These are phyloP conservation scores for Leptomonas pyrrhocoris DNA, from an alignment of 208 protist genomes.

Conservation along the genomic window DNA sequence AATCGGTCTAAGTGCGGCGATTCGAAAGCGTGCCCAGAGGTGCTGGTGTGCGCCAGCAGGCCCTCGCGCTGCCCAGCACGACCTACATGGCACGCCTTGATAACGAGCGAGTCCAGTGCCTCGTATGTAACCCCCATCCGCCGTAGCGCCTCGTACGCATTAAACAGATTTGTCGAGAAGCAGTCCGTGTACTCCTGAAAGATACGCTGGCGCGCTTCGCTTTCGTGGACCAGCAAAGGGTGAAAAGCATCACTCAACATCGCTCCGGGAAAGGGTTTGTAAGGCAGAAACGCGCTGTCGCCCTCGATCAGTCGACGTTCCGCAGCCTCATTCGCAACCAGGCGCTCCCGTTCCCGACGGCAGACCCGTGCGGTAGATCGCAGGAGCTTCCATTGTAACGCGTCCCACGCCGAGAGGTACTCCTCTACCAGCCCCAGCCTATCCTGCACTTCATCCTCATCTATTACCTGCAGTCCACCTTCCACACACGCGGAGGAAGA, in stretches of 20 bases:
- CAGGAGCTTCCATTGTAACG: conserved; percentile 20
- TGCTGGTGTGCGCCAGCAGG: conserved; percentile 22
- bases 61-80: conserved; percentile 24
- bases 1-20: not conserved
- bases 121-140: conserved; percentile 24
- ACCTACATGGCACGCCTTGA: conserved; percentile 36
- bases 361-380: conserved; percentile 4
- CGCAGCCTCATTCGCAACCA: conserved; percentile 49
- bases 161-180: conserved; percentile 3
- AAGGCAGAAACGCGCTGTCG: conserved; percentile 35
- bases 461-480: not conserved
- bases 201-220: not conserved
- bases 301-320: conserved; percentile 64
- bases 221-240: conserved; percentile 22
- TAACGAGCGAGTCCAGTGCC: conserved; percentile 29
- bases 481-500: not conserved
- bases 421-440: conserved; percentile 50
- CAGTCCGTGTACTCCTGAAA: not conserved
- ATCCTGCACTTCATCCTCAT: conserved; percentile 35
- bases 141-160: conserved; percentile 18
- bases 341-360: conserved; percentile 3
- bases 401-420: conserved; percentile 32
- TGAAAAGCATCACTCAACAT: conserved; percentile 8
- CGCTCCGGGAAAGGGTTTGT: conserved; percentile 29
- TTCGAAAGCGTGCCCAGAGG: conserved; percentile 5